Evolutionary conservation across 2,329 filamentous ascomycete species (phyloP).

Genomic region (Alternaria atra): DNA sequence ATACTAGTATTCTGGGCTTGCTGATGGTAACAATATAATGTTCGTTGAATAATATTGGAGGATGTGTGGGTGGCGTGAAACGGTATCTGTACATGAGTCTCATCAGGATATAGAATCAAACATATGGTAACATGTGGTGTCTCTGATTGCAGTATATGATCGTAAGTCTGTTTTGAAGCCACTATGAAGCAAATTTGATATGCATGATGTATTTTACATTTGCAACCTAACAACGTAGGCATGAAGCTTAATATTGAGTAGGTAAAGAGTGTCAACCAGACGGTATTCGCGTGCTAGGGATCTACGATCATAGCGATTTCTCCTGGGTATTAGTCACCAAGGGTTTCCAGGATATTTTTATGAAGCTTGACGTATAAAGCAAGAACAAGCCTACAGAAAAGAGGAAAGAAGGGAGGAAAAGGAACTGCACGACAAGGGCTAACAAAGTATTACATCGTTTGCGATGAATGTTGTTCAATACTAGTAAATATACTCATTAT

Average conservation of each 20-base stretch:
- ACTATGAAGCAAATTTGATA: not conserved
- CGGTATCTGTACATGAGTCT: not conserved
- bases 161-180: not conserved
- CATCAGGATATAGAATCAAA: not conserved
- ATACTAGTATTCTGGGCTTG: not conserved
- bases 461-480: not conserved
- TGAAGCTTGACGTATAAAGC: not conserved
- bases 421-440: not conserved
- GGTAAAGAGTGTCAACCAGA: too few relatives aligned
- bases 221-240: too few relatives aligned
- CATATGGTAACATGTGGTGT: not conserved
- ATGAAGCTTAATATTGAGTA: too few relatives aligned
- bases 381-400: not conserved
- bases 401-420: not conserved
- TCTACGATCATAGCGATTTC: too few relatives aligned
- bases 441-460: not conserved
- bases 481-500: not conserved
- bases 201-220: too few relatives aligned
- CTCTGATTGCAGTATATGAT: not conserved
- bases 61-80: not conserved
- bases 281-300: too few relatives aligned
- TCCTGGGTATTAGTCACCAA: not conserved
- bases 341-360: not conserved
- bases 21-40: not conserved
- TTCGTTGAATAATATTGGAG: fast-evolving